Percentiles rank a stretch among this genome's conserved stretches.
Evolutionary conservation across 2,329 filamentous ascomycete genomes (phyloP).

Genomic region (Xylariaceae sp.): DNA sequence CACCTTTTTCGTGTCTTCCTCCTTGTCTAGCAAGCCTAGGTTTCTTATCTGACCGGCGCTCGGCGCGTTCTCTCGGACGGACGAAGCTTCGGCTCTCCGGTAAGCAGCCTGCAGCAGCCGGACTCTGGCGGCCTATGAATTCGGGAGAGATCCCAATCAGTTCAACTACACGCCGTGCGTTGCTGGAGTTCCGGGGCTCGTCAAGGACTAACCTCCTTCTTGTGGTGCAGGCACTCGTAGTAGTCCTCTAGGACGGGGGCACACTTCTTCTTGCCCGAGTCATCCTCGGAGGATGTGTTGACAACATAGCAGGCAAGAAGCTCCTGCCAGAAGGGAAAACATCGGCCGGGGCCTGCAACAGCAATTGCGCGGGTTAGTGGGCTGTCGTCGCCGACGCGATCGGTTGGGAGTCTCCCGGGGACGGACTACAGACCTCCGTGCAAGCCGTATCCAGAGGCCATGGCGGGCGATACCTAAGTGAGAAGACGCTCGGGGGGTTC

Average conservation of each 20-base stretch:
- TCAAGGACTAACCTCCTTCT: slow-evolving; percentile 75
- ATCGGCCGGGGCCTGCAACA: slow-evolving; percentile 60
- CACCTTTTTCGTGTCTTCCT: slow-evolving; percentile 68
- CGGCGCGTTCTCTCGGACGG: slow-evolving; percentile 73
- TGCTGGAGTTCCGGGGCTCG: not conserved
- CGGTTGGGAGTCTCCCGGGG: slow-evolving; percentile 5
- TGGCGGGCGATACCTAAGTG: slow-evolving; percentile 33
- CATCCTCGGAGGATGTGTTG: slow-evolving; percentile 75
- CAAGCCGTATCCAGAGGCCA: slow-evolving; percentile 81
- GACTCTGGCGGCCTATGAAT: slow-evolving; percentile 66
- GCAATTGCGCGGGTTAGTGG: slow-evolving; percentile 22
- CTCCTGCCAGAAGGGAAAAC: slow-evolving; percentile 99
- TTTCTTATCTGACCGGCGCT: slow-evolving; percentile 83
- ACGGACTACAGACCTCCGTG: slow-evolving; percentile 59
- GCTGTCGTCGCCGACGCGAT: not conserved
- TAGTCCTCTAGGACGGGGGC: slow-evolving; percentile 84
- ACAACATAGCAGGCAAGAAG: slow-evolving; percentile 97
- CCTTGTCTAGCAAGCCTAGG: slow-evolving; percentile 75
- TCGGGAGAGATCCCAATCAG: slow-evolving; percentile 5
- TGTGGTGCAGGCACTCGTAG: slow-evolving; percentile 97
- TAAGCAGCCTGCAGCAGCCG: slow-evolving; percentile 77
- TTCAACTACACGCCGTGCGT: slow-evolving; percentile 1
- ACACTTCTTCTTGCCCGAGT: slow-evolving; percentile 83
- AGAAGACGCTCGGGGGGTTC: slow-evolving; percentile 7
- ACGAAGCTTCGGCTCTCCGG: slow-evolving; percentile 69